These are phyloP conservation scores for Pestalotiopsis sp. DNA, from an alignment of 2,329 filamentous ascomycete species.

Conservation along the genomic window DNA sequence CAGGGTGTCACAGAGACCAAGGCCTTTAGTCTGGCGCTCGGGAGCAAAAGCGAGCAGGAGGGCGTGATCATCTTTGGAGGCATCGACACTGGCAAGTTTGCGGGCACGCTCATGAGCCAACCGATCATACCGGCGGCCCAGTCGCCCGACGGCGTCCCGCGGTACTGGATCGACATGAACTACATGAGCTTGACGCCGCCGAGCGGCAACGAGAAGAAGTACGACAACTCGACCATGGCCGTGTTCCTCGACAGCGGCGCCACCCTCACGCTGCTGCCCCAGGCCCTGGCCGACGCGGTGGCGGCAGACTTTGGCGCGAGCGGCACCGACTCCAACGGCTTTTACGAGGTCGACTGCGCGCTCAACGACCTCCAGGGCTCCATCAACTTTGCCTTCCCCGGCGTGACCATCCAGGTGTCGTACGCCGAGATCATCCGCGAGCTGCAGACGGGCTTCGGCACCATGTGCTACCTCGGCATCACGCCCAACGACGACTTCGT, in stretches of 20 bases:
- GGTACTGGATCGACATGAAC: slow-evolving; percentile 56
- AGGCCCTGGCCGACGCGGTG: slow-evolving; percentile 52
- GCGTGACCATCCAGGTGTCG: slow-evolving; percentile 50
- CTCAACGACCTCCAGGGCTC: slow-evolving; percentile 43
- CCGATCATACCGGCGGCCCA: slow-evolving; percentile 59
- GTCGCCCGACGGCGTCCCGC: slow-evolving; percentile 57
- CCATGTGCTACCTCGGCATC: slow-evolving; percentile 53
- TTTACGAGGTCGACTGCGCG: slow-evolving; percentile 50
- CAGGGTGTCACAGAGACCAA: slow-evolving; percentile 61
- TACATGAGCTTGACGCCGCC: slow-evolving; percentile 46
- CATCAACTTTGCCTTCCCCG: slow-evolving; percentile 52
- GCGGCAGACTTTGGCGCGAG: slow-evolving; percentile 51
- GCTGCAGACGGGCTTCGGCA: slow-evolving; percentile 25
- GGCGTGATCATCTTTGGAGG: slow-evolving; percentile 72
- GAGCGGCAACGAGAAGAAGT: slow-evolving; percentile 34
- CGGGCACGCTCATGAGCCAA: slow-evolving; percentile 59
- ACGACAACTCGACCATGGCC: slow-evolving; percentile 44
- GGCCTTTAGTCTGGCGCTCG: slow-evolving; percentile 68
- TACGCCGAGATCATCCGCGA: slow-evolving; percentile 52
- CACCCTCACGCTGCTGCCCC: slow-evolving; percentile 69
- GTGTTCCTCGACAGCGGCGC: slow-evolving; percentile 75
- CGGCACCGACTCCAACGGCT: slow-evolving; percentile 41
- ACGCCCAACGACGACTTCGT: slow-evolving; percentile 48
- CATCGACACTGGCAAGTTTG: slow-evolving; percentile 66
- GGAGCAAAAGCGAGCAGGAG: slow-evolving; percentile 60